A percentile compares a stretch with the other conserved stretches of the same genome.
These are phyloP conservation scores for Xylaria telfairii DNA, from an alignment of 495 filamentous ascomycete genomes.

Conservation along the genomic window DNA sequence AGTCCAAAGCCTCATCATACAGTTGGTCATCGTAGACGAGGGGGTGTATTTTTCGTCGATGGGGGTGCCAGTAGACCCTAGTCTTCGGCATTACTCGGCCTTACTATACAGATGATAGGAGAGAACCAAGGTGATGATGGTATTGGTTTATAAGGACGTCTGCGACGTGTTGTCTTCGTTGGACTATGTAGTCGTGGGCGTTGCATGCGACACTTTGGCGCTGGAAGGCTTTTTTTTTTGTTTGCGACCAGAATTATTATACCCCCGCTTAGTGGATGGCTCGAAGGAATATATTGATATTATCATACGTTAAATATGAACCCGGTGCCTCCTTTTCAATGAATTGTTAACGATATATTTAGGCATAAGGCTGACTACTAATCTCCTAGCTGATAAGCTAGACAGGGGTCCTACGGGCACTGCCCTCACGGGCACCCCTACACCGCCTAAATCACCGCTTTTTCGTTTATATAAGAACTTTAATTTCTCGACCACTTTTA, in stretches of 20 bases:
- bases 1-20: conserved; percentile 1
- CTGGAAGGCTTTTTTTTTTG: conserved; percentile 13
- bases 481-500: too few relatives aligned
- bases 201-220: neutral
- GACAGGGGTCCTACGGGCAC: too few relatives aligned
- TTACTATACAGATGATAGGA: neutral
- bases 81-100: neutral
- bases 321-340: neutral
- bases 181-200: conserved; percentile 6
- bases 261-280: conserved; percentile 21
- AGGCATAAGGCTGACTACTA: neutral
- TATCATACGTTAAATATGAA: neutral
- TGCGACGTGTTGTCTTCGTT: conserved; percentile 2
- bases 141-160: conserved; percentile 13
- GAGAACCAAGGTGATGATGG: neutral
- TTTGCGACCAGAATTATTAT: conserved; percentile 22
- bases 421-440: too few relatives aligned
- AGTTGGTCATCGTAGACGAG: neutral
- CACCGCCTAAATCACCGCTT: too few relatives aligned
- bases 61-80: neutral
- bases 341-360: neutral
- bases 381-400: neutral
- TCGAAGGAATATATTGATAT: conserved; percentile 10
- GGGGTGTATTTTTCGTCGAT: neutral
- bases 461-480: too few relatives aligned